Conservation (phyloP, 768 basidiomycete species). For the Rhizopogon sp. region DNA sequence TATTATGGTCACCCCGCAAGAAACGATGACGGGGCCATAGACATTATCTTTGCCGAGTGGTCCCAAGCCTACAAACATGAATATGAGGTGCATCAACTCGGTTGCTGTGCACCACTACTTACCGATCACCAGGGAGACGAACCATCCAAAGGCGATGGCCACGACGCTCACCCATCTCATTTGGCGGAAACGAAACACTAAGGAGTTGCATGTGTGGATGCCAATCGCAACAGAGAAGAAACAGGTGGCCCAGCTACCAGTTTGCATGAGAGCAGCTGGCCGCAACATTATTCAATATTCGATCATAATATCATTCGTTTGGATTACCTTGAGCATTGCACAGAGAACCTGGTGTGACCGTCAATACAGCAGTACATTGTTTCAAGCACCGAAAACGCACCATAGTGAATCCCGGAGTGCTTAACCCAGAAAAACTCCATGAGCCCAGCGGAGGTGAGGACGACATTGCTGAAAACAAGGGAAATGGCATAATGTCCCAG, state of each 20-base stretch:
- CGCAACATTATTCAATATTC: background rate
- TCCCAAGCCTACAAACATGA: constrained; percentile 25
- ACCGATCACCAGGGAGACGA: constrained; percentile 45
- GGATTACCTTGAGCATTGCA: constrained; percentile 59
- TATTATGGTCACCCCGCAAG: constrained; percentile 45
- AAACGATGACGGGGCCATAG: constrained; percentile 48
- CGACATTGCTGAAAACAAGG: constrained; percentile 53
- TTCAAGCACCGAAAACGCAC: constrained; percentile 25
- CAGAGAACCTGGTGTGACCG: constrained; percentile 29
- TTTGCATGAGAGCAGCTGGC: constrained; percentile 52
- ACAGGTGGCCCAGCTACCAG: constrained; percentile 55
- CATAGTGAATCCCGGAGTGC: constrained; percentile 39
- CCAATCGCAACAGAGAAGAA: constrained; percentile 65
- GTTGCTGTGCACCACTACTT: constrained; percentile 13
- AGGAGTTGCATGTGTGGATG: constrained; percentile 62
- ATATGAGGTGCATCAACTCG: background rate
- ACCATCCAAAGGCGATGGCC: constrained; percentile 51
- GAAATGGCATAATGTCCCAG: constrained; percentile 66
- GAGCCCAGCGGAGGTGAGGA: constrained; percentile 48
- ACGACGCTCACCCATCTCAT: constrained; percentile 41
- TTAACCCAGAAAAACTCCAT: constrained; percentile 49
- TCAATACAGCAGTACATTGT: background rate
- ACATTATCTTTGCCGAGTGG: constrained; percentile 33
- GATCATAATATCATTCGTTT: background rate
- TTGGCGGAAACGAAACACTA: constrained; percentile 53